Evolutionary conservation across 305 asterid species (phyloP), one percentile per base, ranked within the genome.

Genomic region (Withania somnifera): DNA sequence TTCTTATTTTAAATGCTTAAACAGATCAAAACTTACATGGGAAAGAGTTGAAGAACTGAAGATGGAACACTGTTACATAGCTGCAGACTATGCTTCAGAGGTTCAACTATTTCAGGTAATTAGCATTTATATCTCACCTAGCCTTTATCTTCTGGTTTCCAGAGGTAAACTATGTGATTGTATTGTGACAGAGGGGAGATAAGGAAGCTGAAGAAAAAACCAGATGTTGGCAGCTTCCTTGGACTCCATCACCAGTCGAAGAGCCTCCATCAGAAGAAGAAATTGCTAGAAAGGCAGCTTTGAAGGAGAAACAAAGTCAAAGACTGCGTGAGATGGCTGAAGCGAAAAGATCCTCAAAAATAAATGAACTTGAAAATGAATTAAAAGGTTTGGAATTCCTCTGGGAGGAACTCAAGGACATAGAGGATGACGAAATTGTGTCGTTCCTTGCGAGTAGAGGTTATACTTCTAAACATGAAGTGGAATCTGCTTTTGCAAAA

Each of bases 251-350:
- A 81, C 97, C 94, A 47, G 88, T 85, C 38, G 99, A 96, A 80
- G 99, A 94, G 84, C 93, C 89, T 75, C 99, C 98, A 51, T 96
- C 98, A 11, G 99, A 93, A 91, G 99, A 94, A 90, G 99, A 96
- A 89, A 78, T 96, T 87, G 98, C 98, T 82, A 89, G 99, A 88
- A 96, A 96, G 93, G 98, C 99, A 45, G 99, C 98, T 82, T 79
- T 93, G 47, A 96, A 86, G 86, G 99, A 96, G 92, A 96, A 91
- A 92, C 99, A 96, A 89, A 94, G 97, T 85, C 99, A 96, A 90
- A 93, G 99, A 82, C 84, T 96, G 71, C 89, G 98, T 88, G 99
- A 96, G 81, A 94, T 96, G 98, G 98, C 99, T 85, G 99, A 94
- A 90, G 96, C 98, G 42, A 96, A 96, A 92, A 91, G 93, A 90